Evolutionary conservation across 495 filamentous ascomycete species (phyloP), one percentile per base, ranked within the genome.

Genomic region (Rhypophila decipiens): DNA sequence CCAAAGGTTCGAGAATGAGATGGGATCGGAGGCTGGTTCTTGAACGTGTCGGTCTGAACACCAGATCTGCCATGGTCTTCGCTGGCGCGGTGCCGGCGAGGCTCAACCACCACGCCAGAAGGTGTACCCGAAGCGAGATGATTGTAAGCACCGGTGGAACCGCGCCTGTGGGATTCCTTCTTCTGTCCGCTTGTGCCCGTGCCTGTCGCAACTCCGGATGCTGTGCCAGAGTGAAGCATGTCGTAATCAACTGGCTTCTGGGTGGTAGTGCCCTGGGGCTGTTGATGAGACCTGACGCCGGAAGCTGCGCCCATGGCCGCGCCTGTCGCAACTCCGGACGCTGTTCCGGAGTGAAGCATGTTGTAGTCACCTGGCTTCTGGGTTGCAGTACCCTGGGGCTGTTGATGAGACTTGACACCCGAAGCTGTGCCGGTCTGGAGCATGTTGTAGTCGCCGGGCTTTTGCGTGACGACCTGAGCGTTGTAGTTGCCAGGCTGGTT

Each of bases 81-180:
- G 19, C n/a, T 18, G 12, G 46, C n/a, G 9, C 22, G 42, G 8
- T 24, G 39, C 0, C 39, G 39, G n/a, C 42, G 46, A 13, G 49
- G 52, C 29, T 47, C 42, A 13, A 56, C 33, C 46, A 55, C 57
- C 2, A 63, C 45, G 10, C 57, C 57, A 0, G 61, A 65, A 0
- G 57, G 50, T 1, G 61, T 65, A 1, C 60, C 60, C 0, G 60
- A 52, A 0, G 56, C 11, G 2, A 59, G 46, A 7, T 21, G 8
- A n/a, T 56, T 65, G 31, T 63, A 61, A 10, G 42, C 39, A 39
- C 5, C 18, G 33, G 1, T 54, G 39, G 10, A 11, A 39, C 5
- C 31, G 20, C 9, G 8, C n/a, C 1, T 35, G 31, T 41, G 20
- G 29, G 15, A 18, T 12, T n/a, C n/a, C n/a, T n/a, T n/a, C n/a